These are phyloP conservation scores for Pterocarpus santalinus DNA, from an alignment of 306 rosid genomes.

Conservation along the genomic window DNA sequence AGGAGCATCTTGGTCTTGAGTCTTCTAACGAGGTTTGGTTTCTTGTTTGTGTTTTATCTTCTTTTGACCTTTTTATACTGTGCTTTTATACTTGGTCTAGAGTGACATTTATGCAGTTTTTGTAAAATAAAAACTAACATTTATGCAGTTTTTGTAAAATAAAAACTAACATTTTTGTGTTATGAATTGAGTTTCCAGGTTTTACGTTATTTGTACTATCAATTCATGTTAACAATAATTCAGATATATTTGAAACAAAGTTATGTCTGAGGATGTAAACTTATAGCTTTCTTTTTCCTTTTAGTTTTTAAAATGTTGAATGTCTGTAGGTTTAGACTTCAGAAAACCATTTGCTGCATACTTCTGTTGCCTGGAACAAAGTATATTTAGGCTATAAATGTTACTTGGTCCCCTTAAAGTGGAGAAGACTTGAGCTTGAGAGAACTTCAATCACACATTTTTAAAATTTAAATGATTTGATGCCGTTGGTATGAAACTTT, in stretches of 20 bases:
- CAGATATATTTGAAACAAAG: not conserved
- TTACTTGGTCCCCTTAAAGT: not conserved
- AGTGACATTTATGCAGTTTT: slow-evolving; percentile 15
- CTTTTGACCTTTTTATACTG: slow-evolving; percentile 14
- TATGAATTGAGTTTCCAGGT: slow-evolving; percentile 10
- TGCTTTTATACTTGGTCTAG: slow-evolving; percentile 2
- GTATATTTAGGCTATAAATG: slow-evolving; percentile 5
- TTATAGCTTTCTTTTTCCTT: not conserved
- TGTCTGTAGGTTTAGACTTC: slow-evolving; percentile 10
- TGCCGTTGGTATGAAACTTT: not conserved
- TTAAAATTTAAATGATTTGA: too few relatives aligned
- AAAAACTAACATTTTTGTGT: not conserved
- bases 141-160: slow-evolving; percentile 24
- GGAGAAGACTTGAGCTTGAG: too few relatives aligned
- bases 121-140: not conserved
- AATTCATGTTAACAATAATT: slow-evolving; percentile 4
- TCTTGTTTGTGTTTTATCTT: slow-evolving; percentile 26
- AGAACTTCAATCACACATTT: too few relatives aligned
- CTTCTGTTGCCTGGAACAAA: slow-evolving; percentile 19
- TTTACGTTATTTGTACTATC: slow-evolving; percentile 25
- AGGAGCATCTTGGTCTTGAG: slow-evolving; percentile 90
- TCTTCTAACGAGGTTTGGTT: slow-evolving; percentile 84
- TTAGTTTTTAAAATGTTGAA: not conserved
- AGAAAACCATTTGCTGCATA: slow-evolving; percentile 20
- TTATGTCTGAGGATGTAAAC: slow-evolving; percentile 1